Base-by-base conservation (phyloP, 1,284 basidiomycete species). In the Sphagnurus paluster region DNA sequence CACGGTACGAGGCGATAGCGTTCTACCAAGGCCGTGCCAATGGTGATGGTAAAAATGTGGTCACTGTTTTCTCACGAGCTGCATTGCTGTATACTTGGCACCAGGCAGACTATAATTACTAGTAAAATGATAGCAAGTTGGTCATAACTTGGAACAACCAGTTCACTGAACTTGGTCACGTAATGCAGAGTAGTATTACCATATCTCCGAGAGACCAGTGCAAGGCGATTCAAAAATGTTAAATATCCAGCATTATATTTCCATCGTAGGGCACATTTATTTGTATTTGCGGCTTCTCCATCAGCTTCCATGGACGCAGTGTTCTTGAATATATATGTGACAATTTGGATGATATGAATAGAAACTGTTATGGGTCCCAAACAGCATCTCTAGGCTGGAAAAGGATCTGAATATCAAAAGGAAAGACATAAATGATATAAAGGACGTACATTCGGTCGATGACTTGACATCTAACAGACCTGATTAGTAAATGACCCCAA, bases 291-390 rank as follows among this genome's bases (percentile, higher is more conserved):
- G 16, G 16, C 10, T 6, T 6, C 10, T 5, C 32, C 16, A 20
- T 10, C n/a, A 10, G 34, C 9, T 14, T 16, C 4, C 19, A 35
- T 14, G 4, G 34, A 35, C 9, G 16, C 4, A 16, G 2, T 13
- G 10, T 10, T 35, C 10, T 14, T 16, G 10, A 35, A 16, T n/a
- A 4, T 25, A 26, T 39, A 23, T 26, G 7, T 13, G 13, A 11
- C 4, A 13, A 30, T 10, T 30, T 30, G 28, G 2, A 3, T 14
- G 14, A 14, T 30, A 14, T 30, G 14, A 10, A 30, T 13, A 30
- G 28, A 4, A 2, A 30, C 11, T 14, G 11, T 48, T 39, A 54
- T 24, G 53, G 53, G 35, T 49, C 47, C 53, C 53, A 54, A 21
- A 29, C 21, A 0, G 49, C 47, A 35, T 54, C 35, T 9, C 33